phyloP scores from a whole-genome alignment of 305 asterid species.

The Ilex paraguariensis region DNA sequence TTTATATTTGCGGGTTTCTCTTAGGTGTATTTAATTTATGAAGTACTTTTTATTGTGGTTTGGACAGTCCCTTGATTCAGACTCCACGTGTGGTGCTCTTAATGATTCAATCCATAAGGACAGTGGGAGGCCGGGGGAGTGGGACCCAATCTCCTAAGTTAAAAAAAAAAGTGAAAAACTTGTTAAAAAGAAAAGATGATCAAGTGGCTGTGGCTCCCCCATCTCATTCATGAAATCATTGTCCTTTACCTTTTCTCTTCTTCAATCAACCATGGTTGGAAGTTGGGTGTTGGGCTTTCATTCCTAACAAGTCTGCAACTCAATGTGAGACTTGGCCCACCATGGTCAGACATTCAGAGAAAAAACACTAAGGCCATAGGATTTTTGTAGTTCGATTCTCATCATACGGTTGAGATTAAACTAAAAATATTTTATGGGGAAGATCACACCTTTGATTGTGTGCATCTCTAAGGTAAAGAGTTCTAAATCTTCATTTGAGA shows the following conservation, averaged over 20 bases:
- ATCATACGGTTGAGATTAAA: too few species aligned
- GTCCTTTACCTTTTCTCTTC: slow-evolving; percentile 18
- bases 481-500: too few species aligned
- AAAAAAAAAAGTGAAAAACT: background rate
- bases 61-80: slow-evolving; percentile 37
- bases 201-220: slow-evolving; percentile 15
- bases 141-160: slow-evolving; percentile 15
- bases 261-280: slow-evolving; percentile 3
- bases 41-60: slow-evolving; percentile 14
- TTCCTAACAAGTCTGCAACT: too few species aligned
- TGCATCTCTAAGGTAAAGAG: too few species aligned
- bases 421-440: too few species aligned
- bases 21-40: background rate
- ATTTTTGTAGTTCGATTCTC: too few species aligned
- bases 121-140: slow-evolving; percentile 13
- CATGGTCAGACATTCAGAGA: too few species aligned
- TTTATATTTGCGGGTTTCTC: background rate
- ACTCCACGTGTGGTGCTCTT: slow-evolving; percentile 59
- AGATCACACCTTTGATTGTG: too few species aligned
- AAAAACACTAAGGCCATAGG: too few species aligned
- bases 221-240: slow-evolving; percentile 28
- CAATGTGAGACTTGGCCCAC: too few species aligned
- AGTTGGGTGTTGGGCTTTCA: too few species aligned
- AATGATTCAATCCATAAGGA: slow-evolving; percentile 27
- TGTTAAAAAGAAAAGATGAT: background rate